A percentile compares a stretch with the other conserved stretches of the same genome.
These are phyloP conservation scores for Talaromyces sp. DNA, from an alignment of 2,329 filamentous ascomycete species.

Conservation along the genomic window DNA sequence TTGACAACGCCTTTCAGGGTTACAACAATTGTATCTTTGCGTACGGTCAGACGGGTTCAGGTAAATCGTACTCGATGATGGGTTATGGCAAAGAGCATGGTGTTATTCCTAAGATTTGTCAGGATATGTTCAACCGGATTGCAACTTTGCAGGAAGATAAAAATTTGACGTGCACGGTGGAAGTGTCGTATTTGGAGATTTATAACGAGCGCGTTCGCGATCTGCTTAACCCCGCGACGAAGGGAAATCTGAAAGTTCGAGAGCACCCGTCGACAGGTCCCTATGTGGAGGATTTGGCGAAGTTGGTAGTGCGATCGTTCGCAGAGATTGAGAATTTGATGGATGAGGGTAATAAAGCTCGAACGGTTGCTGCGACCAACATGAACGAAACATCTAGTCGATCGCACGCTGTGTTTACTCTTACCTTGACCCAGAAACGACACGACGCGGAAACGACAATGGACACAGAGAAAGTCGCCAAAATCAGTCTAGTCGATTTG, in stretches of 20 bases:
- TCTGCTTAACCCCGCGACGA: slow-evolving; percentile 89
- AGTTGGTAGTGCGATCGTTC: slow-evolving; percentile 89
- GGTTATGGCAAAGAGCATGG: slow-evolving; percentile 94
- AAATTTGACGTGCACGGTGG: slow-evolving; percentile 82
- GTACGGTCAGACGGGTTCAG: slow-evolving; percentile 96
- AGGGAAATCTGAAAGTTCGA: slow-evolving; percentile 93
- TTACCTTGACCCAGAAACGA: slow-evolving; percentile 91
- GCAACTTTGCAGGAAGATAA: slow-evolving; percentile 66
- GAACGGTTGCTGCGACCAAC: slow-evolving; percentile 96
- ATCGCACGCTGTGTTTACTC: slow-evolving; percentile 95
- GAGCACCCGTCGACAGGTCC: slow-evolving; percentile 97
- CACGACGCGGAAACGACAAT: slow-evolving; percentile 90
- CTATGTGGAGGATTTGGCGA: slow-evolving; percentile 96
- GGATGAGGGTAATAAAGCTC: slow-evolving; percentile 98
- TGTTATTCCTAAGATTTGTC: slow-evolving; percentile 94
- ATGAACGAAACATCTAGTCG: slow-evolving; percentile 99
- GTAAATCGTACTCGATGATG: slow-evolving; percentile 99
- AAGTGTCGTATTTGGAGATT: slow-evolving; percentile 98
- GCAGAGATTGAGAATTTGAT: slow-evolving; percentile 95
- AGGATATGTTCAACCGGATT: slow-evolving; percentile 95
- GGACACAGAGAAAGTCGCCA: slow-evolving; percentile 95
- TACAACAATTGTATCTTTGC: slow-evolving; percentile 99
- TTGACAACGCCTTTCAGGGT: slow-evolving; percentile 96
- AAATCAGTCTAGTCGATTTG: slow-evolving; percentile 96
- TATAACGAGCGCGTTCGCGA: slow-evolving; percentile 98